Base-by-base conservation (phyloP, 2,329 filamentous ascomycete genomes). In the Myriosclerotinia curreyana region DNA sequence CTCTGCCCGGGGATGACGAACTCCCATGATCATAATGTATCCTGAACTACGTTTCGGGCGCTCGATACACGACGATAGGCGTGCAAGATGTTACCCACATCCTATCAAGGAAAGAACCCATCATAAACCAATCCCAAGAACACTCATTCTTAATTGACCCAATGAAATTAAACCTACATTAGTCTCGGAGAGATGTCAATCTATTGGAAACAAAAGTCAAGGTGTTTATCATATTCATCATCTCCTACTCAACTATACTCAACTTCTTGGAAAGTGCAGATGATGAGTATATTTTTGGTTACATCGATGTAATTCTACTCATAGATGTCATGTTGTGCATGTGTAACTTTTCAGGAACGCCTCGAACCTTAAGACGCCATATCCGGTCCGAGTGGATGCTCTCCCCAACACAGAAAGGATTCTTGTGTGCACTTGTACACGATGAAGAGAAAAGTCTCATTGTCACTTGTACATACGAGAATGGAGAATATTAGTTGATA, bases 1-100 rank as follows among this genome's bases (percentile, higher is more conserved):
- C 34, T 48, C 14, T 8, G n/a, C 8, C 42, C n/a, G 20, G 42
- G 55, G 55, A 58, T 48, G n/a, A 58, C 55, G n/a, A 36, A 22
- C 55, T 58, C 42, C 55, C 42, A 59, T 58, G 55, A 58, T 46
- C 55, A 59, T 48, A 58, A 58, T 48, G 40, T 36, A 59, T 49
- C 55, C 55, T 9, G n/a, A n/a, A n/a, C 31, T 2, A 20, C 40
- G 46, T 15, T 15, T 34, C n/a, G 36, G 40, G 28, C 40, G n/a
- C 4, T 11, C 20, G 25, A 34, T 44, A 46, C 28, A 48, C 54
- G 42, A 20, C 12, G 20, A 36, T 8, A 36, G 6, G 11, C 1
- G 14, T 15, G 20, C 42, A 9, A 48, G 15, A 25, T 17, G 22
- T 28, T 40, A 42, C 36, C 36, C n/a, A 31, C 17, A 46, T 46